A percentile compares a stretch with the other conserved stretches of the same genome.
Evolutionary conservation across 2,329 filamentous ascomycete genomes (phyloP).

Genomic region (Cordyceps pruinosa): DNA sequence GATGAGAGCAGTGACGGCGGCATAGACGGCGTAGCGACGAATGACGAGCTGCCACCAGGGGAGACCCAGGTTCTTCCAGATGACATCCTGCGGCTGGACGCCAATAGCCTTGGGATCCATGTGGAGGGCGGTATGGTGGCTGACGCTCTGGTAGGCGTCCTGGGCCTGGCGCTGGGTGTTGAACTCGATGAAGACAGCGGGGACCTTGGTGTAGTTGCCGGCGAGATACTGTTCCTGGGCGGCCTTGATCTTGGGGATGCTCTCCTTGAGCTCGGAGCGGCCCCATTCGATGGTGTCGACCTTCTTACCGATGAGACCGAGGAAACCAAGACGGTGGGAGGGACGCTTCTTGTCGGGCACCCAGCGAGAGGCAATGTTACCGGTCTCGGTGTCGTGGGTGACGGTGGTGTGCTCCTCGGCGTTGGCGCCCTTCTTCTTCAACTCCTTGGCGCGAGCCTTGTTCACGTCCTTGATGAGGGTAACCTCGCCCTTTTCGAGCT

Average conservation of each 20-base stretch:
- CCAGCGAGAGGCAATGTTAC: conserved; percentile 57
- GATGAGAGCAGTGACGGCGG: conserved; percentile 64
- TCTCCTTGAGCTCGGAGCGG: conserved; percentile 49
- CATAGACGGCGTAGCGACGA: conserved; percentile 56
- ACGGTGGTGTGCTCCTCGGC: conserved; percentile 30
- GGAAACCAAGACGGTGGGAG: conserved; percentile 55
- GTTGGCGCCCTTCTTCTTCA: conserved; percentile 26
- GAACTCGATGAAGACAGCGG: conserved; percentile 91
- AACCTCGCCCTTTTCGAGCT: conserved; percentile 77
- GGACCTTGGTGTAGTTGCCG: conserved; percentile 56
- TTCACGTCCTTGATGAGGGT: conserved; percentile 62
- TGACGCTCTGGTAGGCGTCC: conserved; percentile 71
- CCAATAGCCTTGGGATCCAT: conserved; percentile 83
- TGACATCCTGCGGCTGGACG: conserved; percentile 69
- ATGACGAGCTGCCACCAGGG: conserved; percentile 70
- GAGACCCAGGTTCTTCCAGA: conserved; percentile 72
- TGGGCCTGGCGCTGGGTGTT: conserved; percentile 76
- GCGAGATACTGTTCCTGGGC: conserved; percentile 56
- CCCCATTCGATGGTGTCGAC: conserved; percentile 87
- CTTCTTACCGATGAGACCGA: conserved; percentile 56
- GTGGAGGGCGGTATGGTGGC: conserved; percentile 73
- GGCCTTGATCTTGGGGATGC: conserved; percentile 58
- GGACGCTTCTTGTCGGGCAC: conserved; percentile 62
- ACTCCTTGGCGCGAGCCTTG: conserved; percentile 29
- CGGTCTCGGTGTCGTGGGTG: conserved; percentile 58